Base-by-base conservation (phyloP, 2,329 filamentous ascomycete species). In the Chalaropsis ovoidea region DNA sequence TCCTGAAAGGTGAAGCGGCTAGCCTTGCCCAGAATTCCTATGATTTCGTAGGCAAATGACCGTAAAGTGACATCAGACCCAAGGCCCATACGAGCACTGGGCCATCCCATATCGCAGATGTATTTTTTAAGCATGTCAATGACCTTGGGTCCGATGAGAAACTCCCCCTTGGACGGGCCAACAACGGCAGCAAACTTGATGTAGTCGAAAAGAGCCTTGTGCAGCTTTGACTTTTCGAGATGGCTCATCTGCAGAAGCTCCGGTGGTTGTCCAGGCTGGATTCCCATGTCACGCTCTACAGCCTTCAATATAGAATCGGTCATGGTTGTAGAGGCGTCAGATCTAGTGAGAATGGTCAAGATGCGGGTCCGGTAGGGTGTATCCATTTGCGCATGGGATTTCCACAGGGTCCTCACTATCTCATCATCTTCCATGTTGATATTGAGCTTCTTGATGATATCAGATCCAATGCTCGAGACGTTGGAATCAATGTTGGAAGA, bases 11-110 rank as follows among this genome's bases (percentile, higher is more conserved):
- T 77, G 70, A 84, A 81, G 2, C 80, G 76, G 3, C 86, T 82
- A 3, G 82, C 83, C 69, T 86, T 84, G 65, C 88, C 86, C 27
- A 97, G 76, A 15, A 94, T 82, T 0, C 93, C 94, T 47, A 97
- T 90, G 0, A 89, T 91, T 73, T 97, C 93, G 74, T 96, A 97
- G 1, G 88, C 91, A 71, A 88, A 86, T 5, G 86, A 86, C 49
- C 93, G 85, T 54, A 96, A 78, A 2, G 82, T 81, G 64, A 86
- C 77, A 64, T 86, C 83, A 61, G 87, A 84, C 11, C 79, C 74
- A 1, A 82, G 80, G 13, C 80, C 73, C 69, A 84, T 81, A 63
- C 83, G 76, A 1, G 86, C 82, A 22, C 77, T 77, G 1, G 92
- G 92, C 92, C 92, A 96, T 5, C 91, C 91, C 74, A 95, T 89